These are phyloP conservation scores for Hansenula lynferdii DNA, from an alignment of 1,139 yeast genomes.

Conservation along the genomic window DNA sequence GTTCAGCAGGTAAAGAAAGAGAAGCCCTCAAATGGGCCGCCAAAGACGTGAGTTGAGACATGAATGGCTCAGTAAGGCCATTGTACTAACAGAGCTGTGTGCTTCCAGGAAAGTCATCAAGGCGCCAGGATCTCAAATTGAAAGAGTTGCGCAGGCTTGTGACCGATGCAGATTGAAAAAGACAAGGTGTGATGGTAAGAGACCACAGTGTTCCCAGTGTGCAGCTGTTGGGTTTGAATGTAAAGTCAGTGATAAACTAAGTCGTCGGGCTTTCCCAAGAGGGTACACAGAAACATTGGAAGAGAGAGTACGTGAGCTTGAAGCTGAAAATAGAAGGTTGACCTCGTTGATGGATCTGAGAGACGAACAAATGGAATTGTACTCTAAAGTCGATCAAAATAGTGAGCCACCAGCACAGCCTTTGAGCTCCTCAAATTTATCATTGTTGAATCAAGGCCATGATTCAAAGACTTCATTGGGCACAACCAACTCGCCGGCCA, in stretches of 20 bases:
- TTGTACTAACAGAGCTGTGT: constrained; percentile 1
- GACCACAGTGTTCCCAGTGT: constrained; percentile 66
- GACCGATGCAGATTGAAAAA: constrained; percentile 75
- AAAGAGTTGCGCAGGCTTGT: constrained; percentile 69
- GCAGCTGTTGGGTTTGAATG: constrained; percentile 62
- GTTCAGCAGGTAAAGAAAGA: constrained; percentile 4
- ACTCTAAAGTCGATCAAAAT: constrained; percentile 10
- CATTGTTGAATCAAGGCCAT: constrained; percentile 21
- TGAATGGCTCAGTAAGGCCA: too few species aligned
- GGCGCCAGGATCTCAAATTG: constrained; percentile 25
- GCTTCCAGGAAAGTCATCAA: constrained; percentile 20
- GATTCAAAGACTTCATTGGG: constrained; percentile 3
- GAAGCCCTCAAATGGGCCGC: constrained; percentile 1
- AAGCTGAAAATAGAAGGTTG: constrained; percentile 46
- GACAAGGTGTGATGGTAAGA: constrained; percentile 69
- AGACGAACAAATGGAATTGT: constrained; percentile 24
- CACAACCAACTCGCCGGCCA: too few species aligned
- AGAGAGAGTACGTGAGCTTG: constrained; percentile 53
- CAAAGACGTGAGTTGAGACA: constrained; percentile 4
- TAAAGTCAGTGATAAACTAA: constrained; percentile 63
- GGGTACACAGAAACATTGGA: constrained; percentile 77
- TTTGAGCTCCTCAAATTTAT: constrained; percentile 28
- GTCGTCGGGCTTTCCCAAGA: constrained; percentile 70
- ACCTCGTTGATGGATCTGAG: constrained; percentile 24
- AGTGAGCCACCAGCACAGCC: too few species aligned